Evolutionary conservation across 352 stramenopile genomes (phyloP).

Genomic region (Phytophthora hibernalis): DNA sequence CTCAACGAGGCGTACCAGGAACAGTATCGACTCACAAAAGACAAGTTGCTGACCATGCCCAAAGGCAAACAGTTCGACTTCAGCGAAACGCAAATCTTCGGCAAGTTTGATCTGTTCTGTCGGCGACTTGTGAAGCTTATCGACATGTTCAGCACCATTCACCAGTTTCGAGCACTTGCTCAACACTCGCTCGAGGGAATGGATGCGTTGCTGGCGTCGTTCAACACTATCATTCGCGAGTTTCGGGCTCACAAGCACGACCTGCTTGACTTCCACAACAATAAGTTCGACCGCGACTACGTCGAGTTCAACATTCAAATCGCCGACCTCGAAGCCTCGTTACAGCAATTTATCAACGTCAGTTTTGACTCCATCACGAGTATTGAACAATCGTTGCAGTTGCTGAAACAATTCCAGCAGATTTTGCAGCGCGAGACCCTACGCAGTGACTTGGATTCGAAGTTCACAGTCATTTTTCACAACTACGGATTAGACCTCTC

Average conservation of each 20-base stretch:
- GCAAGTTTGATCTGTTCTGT: slow-evolving; percentile 93
- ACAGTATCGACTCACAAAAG: slow-evolving; percentile 89
- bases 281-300: slow-evolving; percentile 94
- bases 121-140: slow-evolving; percentile 90
- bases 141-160: slow-evolving; percentile 93
- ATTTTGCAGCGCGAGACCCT: slow-evolving; percentile 90
- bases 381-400: slow-evolving; percentile 85
- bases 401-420: slow-evolving; percentile 90
- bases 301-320: slow-evolving; percentile 95
- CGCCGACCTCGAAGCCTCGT: slow-evolving; percentile 82
- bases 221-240: slow-evolving; percentile 84
- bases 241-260: slow-evolving; percentile 88
- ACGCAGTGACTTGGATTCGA: slow-evolving; percentile 83
- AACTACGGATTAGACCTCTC: slow-evolving; percentile 91
- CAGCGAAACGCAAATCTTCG: slow-evolving; percentile 91
- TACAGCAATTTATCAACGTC: slow-evolving; percentile 93
- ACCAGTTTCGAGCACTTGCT: slow-evolving; percentile 91
- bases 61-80: slow-evolving; percentile 94
- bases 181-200: slow-evolving; percentile 94
- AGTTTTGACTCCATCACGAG: slow-evolving; percentile 91
- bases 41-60: slow-evolving; percentile 89
- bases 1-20: slow-evolving; percentile 93
- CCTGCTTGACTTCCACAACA: slow-evolving; percentile 89
- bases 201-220: slow-evolving; percentile 77
- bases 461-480: slow-evolving; percentile 93